A percentile compares a stretch with the other conserved stretches of the same genome.
Evolutionary conservation across 116 monocot species (phyloP).

Genomic region (Papilionanthe hybrid): DNA sequence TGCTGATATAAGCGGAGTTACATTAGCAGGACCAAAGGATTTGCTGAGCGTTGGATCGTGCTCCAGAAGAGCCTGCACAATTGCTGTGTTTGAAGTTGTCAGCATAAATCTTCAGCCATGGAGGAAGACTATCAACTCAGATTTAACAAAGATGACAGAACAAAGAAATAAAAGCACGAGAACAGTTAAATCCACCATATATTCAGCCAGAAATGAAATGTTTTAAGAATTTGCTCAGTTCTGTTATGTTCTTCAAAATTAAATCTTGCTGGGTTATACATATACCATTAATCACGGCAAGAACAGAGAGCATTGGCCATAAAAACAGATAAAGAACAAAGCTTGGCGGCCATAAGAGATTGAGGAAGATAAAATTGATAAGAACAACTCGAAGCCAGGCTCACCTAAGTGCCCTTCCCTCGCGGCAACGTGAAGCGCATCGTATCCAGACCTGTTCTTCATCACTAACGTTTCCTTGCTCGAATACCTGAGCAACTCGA

Average conservation of each 20-base stretch:
- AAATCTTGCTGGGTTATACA: background rate
- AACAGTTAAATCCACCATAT: too few relatives aligned
- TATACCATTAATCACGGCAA: background rate
- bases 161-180: background rate
- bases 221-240: too few relatives aligned
- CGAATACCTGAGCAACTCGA: slow-evolving; percentile 54
- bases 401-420: slow-evolving; percentile 55
- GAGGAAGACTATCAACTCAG: too few relatives aligned
- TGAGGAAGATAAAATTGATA: background rate
- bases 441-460: slow-evolving; percentile 67
- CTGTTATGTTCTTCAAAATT: background rate
- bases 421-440: slow-evolving; percentile 65
- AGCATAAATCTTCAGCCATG: background rate
- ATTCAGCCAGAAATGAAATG: too few relatives aligned
- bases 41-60: slow-evolving; percentile 44
- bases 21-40: slow-evolving; percentile 60
- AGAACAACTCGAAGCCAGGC: background rate
- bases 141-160: too few relatives aligned
- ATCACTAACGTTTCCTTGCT: slow-evolving; percentile 40
- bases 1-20: slow-evolving; percentile 64
- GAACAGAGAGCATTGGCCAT: background rate
- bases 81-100: slow-evolving; percentile 31
- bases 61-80: slow-evolving; percentile 57
- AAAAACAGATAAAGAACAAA: background rate
- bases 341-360: too few relatives aligned